Conservation (phyloP, 2,329 filamentous ascomycete species). For the Colletotrichum musicola region DNA sequence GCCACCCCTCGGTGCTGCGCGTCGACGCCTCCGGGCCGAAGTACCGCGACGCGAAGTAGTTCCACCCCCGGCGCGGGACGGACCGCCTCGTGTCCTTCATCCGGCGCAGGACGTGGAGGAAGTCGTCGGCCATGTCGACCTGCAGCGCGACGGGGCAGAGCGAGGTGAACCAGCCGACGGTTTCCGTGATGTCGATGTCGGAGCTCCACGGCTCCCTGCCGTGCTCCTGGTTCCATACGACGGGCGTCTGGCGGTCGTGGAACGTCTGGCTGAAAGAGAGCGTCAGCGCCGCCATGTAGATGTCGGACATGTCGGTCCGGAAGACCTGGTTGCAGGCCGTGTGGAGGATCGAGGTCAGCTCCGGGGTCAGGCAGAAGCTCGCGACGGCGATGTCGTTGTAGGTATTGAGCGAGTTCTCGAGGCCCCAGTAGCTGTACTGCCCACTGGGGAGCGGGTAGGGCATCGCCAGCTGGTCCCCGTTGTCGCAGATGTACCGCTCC, state of each 20-base stretch:
- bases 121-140: slow-evolving; percentile 57
- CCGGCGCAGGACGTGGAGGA: slow-evolving; percentile 63
- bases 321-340: slow-evolving; percentile 59
- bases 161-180: slow-evolving; percentile 72
- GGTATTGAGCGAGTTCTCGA: slow-evolving; percentile 57
- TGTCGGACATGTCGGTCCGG: slow-evolving; percentile 64
- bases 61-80: slow-evolving; percentile 58
- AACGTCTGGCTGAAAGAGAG: slow-evolving; percentile 70
- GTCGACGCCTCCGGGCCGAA: slow-evolving; percentile 49
- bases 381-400: slow-evolving; percentile 58
- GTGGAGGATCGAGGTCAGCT: slow-evolving; percentile 57
- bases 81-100: slow-evolving; percentile 65
- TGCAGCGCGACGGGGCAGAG: slow-evolving; percentile 64
- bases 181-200: slow-evolving; percentile 65
- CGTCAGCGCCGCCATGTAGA: slow-evolving; percentile 66
- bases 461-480: slow-evolving; percentile 46
- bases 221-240: slow-evolving; percentile 67
- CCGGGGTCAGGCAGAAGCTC: slow-evolving; percentile 58
- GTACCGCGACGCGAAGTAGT: slow-evolving; percentile 63
- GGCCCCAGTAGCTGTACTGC: slow-evolving; percentile 62
- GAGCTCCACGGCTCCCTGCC: slow-evolving; percentile 59
- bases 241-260: slow-evolving; percentile 62
- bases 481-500: slow-evolving; percentile 50
- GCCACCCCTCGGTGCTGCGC: slow-evolving; percentile 54
- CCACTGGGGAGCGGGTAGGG: slow-evolving; percentile 56